Evolutionary conservation across 2,329 filamentous ascomycete species (phyloP), one percentile per base, ranked within the genome.

Genomic region (Aspergillus hiratsukae): DNA sequence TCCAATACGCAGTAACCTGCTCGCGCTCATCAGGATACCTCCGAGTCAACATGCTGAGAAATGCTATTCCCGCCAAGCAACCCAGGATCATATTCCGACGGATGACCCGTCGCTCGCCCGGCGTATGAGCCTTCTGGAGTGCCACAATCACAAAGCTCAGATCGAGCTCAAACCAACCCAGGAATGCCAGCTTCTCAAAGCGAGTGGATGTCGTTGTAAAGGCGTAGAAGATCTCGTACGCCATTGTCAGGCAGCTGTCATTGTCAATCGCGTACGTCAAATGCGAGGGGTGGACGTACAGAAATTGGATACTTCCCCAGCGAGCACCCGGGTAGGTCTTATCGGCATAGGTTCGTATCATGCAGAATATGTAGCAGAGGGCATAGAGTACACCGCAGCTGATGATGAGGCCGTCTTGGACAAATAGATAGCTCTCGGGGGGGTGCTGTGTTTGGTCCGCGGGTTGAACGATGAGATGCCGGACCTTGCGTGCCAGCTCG

Each of bases 321-420:
- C 50, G 46, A 17, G 56, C 53, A 17, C 53, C 58, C 21, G 61
- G 55, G 37, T 59, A 60, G 5, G 52, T 58, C 23, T 51, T 46
- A 49, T 64, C 62, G 23, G 35, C 53, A 25, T 62, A 58, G 4
- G 58, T 53, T 14, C 58, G 54, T 17, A 52, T 49, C 49, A 59
- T 61, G 31, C 53, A 61, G 23, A 63, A 64, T 3, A 58, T 43
- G 35, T 64, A 64, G 7, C 54, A 59, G 7, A 64, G 41, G n/a
- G 60, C 59, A 23, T 64, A 64, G 5, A 64, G 37, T 3, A 62
- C 49, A 1, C 62, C 62, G 35, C 62, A 63, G 45, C 56, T 35
- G n/a, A 64, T 60, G 21, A 63, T 64, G 11, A 64, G 56, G 1
- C 62, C 62, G 54, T 64, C 62, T n/a, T 64, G 61, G 5, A 64